Conservation (phyloP, 1,284 basidiomycete genomes). For the Sphagnurus paluster region DNA sequence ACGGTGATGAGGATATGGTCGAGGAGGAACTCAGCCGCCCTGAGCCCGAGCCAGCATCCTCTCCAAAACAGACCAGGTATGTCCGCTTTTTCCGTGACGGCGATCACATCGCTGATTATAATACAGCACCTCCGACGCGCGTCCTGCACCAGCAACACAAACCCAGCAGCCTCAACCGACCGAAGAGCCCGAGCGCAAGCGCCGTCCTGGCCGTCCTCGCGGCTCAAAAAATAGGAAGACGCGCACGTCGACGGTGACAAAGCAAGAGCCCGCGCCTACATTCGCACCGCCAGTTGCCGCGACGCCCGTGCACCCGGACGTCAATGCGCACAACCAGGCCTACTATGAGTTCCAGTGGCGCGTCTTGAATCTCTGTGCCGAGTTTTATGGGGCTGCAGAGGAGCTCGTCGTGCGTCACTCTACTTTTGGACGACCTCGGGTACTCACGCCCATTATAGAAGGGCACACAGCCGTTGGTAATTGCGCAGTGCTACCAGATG, state of each 20-base stretch:
- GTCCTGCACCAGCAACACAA: conserved; percentile 4
- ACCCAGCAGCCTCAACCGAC: conserved; percentile 15
- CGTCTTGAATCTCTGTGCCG: conserved; percentile 74
- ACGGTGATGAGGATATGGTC: conserved; percentile 66
- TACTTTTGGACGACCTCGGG: conserved; percentile 6
- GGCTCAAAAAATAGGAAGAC: conserved; percentile 73
- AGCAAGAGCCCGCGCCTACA: conserved; percentile 18
- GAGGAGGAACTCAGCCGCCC: conserved; percentile 61
- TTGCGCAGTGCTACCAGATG: conserved; percentile 78
- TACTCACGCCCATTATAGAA: conserved; percentile 43
- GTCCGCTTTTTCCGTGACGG: conserved; percentile 16
- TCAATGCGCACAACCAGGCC: conserved; percentile 67
- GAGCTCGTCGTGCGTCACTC: conserved; percentile 68
- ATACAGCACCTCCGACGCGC: conserved; percentile 24
- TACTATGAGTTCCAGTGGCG: conserved; percentile 86
- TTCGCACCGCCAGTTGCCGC: conserved; percentile 31
- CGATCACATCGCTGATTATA: too few relatives aligned
- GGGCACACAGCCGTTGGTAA: conserved; percentile 68
- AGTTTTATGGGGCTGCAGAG: conserved; percentile 82
- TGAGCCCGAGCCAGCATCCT: too few relatives aligned
- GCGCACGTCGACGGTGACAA: conserved; percentile 18
- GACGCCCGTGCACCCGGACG: conserved; percentile 44
- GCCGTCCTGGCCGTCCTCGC: conserved; percentile 69
- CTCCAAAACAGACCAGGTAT: conserved; percentile 32
- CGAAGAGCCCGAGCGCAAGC: conserved; percentile 42